Evolutionary conservation across 169 alveolate species (phyloP).

Genomic region (Plasmodium ovale): DNA sequence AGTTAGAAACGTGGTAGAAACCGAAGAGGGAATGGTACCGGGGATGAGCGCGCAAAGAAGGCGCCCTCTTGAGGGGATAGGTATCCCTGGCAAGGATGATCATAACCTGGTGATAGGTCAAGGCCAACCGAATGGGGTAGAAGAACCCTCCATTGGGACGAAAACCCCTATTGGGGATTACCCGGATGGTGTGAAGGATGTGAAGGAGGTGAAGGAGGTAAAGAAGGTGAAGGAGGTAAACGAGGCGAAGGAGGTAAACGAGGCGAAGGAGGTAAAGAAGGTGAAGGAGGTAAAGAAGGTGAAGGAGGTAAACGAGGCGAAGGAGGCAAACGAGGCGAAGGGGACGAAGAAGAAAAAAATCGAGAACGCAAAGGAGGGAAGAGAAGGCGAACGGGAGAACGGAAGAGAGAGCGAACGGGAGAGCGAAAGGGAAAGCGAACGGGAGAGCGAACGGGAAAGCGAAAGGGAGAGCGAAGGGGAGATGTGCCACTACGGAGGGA

Average conservation of each 20-base stretch:
- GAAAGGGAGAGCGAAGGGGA: constrained; percentile 24
- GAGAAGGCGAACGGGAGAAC: background rate
- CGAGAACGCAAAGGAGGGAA: constrained; percentile 9
- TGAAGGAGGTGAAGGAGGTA: background rate
- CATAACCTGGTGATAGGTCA: too few relatives aligned
- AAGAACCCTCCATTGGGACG: too few relatives aligned
- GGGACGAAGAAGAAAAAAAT: background rate
- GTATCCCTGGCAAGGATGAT: too few relatives aligned
- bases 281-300: too few relatives aligned
- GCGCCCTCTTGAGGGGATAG: too few relatives aligned
- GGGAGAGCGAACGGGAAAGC: background rate
- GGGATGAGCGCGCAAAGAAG: too few relatives aligned
- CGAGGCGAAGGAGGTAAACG: background rate
- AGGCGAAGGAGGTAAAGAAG: too few relatives aligned
- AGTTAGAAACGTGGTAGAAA: too few relatives aligned
- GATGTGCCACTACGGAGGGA: constrained; percentile 20
- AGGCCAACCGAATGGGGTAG: too few relatives aligned
- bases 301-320: too few relatives aligned
- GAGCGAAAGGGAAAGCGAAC: background rate
- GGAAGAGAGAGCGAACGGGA: background rate
- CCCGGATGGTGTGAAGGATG: background rate
- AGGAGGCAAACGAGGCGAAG: constrained; percentile 6
- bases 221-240: background rate
- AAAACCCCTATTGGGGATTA: background rate
- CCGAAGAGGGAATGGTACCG: too few relatives aligned